These are phyloP conservation scores for Paraphoma sp. DNA, from an alignment of 2,329 filamentous ascomycete genomes.

Conservation along the genomic window DNA sequence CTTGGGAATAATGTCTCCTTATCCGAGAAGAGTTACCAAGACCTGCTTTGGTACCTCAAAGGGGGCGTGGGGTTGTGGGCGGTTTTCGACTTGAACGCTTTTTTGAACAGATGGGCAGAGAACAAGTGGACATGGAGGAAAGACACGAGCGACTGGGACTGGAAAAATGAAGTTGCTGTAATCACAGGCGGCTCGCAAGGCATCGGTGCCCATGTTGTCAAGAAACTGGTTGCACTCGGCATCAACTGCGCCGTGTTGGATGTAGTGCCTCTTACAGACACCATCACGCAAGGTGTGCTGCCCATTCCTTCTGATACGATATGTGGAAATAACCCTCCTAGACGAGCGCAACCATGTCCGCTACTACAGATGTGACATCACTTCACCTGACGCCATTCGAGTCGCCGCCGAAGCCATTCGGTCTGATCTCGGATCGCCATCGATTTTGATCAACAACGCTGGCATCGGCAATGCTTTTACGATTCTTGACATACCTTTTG, in stretches of 20 bases:
- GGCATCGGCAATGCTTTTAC: conserved; percentile 44
- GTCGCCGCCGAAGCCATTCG: conserved; percentile 40
- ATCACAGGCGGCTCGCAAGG: conserved; percentile 47
- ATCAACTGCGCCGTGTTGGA: conserved; percentile 46
- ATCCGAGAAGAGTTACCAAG: conserved; percentile 29
- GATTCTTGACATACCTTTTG: conserved; percentile 38
- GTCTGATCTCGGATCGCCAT: conserved; percentile 38
- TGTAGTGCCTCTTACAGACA: conserved; percentile 36
- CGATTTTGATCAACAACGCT: conserved; percentile 47
- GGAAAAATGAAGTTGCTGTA: conserved; percentile 42
- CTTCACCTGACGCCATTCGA: conserved; percentile 36
- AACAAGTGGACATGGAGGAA: conserved; percentile 49
- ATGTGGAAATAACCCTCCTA: conserved; percentile 5
- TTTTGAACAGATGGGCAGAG: conserved; percentile 40
- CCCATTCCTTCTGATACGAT: not conserved
- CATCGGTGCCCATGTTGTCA: conserved; percentile 43
- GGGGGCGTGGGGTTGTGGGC: conserved; percentile 33
- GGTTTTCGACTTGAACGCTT: conserved; percentile 31
- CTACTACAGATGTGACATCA: conserved; percentile 44
- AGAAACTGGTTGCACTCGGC: conserved; percentile 38
- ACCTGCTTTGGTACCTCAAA: conserved; percentile 31
- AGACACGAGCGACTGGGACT: conserved; percentile 38
- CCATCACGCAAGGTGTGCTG: conserved; percentile 33
- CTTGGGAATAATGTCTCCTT: conserved; percentile 24
- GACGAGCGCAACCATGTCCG: conserved; percentile 25